phyloP scores from a whole-genome alignment of 2,329 filamentous ascomycete species.

The Phialophora tarda region DNA sequence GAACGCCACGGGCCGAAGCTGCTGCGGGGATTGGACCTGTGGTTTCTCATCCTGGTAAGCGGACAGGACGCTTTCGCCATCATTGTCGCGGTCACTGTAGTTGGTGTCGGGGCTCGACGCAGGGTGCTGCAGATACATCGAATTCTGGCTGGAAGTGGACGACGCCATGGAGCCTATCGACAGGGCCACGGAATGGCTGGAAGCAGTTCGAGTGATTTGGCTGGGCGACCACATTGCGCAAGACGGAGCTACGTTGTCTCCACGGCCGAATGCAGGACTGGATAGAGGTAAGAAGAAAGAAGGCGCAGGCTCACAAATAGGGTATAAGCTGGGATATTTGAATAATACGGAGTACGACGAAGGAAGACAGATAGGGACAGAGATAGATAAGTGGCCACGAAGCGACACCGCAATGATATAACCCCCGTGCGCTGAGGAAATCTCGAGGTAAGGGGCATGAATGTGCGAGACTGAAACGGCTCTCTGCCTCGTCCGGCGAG shows the following conservation, averaged over 20 bases:
- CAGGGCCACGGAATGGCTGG: constrained; percentile 11
- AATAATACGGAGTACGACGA: no score
- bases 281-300: neutral
- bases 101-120: constrained; percentile 12
- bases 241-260: neutral
- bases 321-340: no score
- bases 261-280: neutral
- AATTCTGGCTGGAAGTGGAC: constrained; percentile 11
- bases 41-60: constrained; percentile 13
- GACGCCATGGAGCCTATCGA: constrained; percentile 12
- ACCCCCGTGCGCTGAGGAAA: neutral
- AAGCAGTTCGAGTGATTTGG: constrained; percentile 14
- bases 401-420: constrained; percentile 5
- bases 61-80: constrained; percentile 6
- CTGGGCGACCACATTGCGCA: constrained; percentile 17
- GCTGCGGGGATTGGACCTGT: constrained; percentile 1
- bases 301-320: neutral
- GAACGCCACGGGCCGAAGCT: constrained; percentile 2
- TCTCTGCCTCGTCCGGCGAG: constrained; percentile 1
- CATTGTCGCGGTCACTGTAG: constrained; percentile 12
- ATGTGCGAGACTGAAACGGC: constrained; percentile 1
- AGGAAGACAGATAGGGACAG: no score
- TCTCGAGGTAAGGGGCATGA: constrained; percentile 1
- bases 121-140: neutral
- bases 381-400: neutral